Evolutionary conservation across 2,329 filamentous ascomycete species (phyloP).

Genomic region (Diaporthe ampelina): DNA sequence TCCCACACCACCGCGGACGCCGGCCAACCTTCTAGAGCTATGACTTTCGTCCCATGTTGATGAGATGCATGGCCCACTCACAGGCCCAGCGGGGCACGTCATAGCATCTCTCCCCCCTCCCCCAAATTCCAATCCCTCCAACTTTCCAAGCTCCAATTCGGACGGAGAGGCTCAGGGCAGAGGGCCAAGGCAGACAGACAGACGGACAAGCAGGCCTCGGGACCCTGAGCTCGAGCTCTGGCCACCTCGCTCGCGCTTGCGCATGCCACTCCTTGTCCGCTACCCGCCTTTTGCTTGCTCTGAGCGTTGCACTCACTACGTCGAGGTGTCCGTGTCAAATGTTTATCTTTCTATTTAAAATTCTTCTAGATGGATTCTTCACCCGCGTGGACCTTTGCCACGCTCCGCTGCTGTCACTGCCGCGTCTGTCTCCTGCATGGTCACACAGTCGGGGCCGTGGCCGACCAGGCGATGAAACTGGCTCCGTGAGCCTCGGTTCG

Average conservation of each 20-base stretch:
- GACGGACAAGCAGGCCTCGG: neutral
- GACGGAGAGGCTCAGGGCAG: neutral
- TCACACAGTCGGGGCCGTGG: neutral
- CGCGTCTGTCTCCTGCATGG: neutral
- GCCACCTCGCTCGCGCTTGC: constrained; percentile 13
- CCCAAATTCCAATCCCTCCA: neutral
- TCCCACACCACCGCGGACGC: constrained; percentile 15
- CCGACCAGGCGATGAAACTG: constrained; percentile 22
- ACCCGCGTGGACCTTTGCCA: neutral
- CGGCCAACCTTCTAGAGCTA: constrained; percentile 23
- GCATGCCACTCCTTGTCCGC: neutral
- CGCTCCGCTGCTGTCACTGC: neutral
- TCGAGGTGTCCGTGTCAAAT: constrained; percentile 3
- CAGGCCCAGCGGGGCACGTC: constrained; percentile 24
- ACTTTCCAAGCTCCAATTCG: neutral
- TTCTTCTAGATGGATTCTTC: constrained; percentile 25
- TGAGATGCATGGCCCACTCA: constrained; percentile 28
- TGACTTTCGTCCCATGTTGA: constrained; percentile 32
- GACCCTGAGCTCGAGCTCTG: constrained; percentile 26
- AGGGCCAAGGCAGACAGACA: constrained; percentile 7
- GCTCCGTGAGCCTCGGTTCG: constrained; percentile 18
- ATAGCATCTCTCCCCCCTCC: constrained; percentile 14
- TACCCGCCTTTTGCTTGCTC: neutral
- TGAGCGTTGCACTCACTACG: neutral
- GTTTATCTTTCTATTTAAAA: constrained; percentile 12